phyloP scores from a whole-genome alignment of 2,329 filamentous ascomycete genomes.

The Penicillium sclerotigenum region DNA sequence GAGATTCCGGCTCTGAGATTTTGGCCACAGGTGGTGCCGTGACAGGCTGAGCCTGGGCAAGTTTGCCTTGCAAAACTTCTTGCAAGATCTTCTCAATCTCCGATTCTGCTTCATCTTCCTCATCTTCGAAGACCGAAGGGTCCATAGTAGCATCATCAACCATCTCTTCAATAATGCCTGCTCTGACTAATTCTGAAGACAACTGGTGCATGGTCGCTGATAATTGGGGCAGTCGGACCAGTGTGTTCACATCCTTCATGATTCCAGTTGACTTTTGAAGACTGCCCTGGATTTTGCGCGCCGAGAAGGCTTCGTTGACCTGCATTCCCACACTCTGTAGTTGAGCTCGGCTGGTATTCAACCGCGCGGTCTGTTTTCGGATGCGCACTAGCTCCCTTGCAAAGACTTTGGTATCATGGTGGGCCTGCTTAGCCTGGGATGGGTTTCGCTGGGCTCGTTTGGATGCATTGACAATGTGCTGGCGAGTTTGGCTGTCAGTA shows the following conservation, averaged over 20 bases:
- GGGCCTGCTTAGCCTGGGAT: conserved; percentile 72
- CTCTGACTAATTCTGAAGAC: conserved; percentile 82
- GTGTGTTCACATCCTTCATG: conserved; percentile 92
- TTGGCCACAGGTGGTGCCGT: conserved; percentile 47
- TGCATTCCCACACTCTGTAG: conserved; percentile 94
- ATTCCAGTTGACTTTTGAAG: conserved; percentile 83
- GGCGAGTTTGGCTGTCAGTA: conserved; percentile 79
- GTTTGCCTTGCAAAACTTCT: conserved; percentile 80
- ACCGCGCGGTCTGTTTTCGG: conserved; percentile 69
- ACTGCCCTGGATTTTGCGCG: conserved; percentile 92
- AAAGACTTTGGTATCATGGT: conserved; percentile 79
- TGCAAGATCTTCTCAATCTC: conserved; percentile 93
- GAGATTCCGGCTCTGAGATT: conserved; percentile 31
- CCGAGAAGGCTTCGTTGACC: conserved; percentile 91
- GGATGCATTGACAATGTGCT: conserved; percentile 77
- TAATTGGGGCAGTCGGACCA: conserved; percentile 81
- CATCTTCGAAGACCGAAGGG: conserved; percentile 65
- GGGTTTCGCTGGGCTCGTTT: conserved; percentile 78
- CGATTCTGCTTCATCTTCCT: conserved; percentile 72
- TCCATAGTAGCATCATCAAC: conserved; percentile 79
- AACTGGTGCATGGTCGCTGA: conserved; percentile 87
- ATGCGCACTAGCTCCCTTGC: conserved; percentile 82
- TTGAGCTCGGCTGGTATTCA: conserved; percentile 86
- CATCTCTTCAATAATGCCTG: conserved; percentile 98
- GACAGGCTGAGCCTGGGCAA: conserved; percentile 63